Evolutionary conservation across 805 yeast species (phyloP).

Genomic region (Pichia membranifaciens): DNA sequence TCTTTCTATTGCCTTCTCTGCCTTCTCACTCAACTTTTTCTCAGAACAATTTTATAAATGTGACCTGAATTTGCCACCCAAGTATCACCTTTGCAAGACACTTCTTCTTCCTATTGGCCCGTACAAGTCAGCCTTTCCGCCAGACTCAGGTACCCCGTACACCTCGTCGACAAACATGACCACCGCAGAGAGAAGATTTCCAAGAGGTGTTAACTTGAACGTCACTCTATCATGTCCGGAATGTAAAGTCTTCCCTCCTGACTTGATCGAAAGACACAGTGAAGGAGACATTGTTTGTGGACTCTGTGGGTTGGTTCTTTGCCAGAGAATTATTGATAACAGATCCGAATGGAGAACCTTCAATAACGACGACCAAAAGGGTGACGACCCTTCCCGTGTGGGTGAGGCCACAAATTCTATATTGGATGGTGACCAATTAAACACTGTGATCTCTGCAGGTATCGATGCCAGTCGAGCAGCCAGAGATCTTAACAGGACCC

Average conservation of each 20-base stretch:
- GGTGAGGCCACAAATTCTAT: constrained; percentile 96
- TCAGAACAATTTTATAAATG: too few species aligned
- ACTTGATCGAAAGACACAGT: constrained; percentile 86
- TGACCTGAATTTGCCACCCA: too few species aligned
- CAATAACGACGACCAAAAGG: constrained; percentile 95
- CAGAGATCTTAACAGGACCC: constrained; percentile 87
- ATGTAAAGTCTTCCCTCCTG: constrained; percentile 93
- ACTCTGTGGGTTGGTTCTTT: constrained; percentile 87
- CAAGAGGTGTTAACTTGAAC: constrained; percentile 72
- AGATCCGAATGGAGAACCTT: constrained; percentile 99
- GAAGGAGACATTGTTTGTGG: constrained; percentile 99
- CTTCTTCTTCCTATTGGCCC: too few species aligned
- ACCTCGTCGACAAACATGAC: constrained; percentile 7
- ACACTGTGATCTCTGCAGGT: constrained; percentile 85
- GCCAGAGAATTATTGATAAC: constrained; percentile 89
- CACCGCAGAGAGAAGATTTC: constrained; percentile 13
- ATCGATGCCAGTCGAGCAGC: constrained; percentile 82
- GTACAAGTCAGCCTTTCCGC: too few species aligned
- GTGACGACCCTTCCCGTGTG: constrained; percentile 98
- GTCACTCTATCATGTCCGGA: constrained; percentile 92
- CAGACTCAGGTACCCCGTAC: too few species aligned
- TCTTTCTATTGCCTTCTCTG: background rate
- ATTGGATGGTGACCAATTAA: constrained; percentile 83
- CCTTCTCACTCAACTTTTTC: too few species aligned
- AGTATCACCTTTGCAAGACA: too few species aligned